Conservation (phyloP, 2,329 filamentous ascomycete genomes). For the Cercospora brassicicola region DNA sequence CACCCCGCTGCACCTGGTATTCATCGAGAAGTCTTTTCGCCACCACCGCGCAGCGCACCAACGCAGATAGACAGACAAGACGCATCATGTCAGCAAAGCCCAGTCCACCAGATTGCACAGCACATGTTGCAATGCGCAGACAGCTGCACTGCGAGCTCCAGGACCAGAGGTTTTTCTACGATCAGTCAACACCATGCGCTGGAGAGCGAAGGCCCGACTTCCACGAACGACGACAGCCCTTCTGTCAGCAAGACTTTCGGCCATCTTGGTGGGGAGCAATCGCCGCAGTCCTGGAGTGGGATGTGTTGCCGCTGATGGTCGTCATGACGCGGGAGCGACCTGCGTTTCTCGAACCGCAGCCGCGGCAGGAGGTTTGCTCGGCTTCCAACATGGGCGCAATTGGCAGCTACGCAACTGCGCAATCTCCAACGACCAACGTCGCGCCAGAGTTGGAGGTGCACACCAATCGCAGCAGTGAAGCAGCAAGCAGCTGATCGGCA, state of each 20-base stretch:
- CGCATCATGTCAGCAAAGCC: background rate
- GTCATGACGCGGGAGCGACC: background rate
- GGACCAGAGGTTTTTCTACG: background rate
- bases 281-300: slow-evolving; percentile 1
- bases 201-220: background rate
- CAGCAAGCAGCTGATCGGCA: background rate
- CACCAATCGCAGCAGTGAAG: background rate
- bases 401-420: background rate
- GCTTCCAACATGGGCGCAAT: background rate
- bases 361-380: background rate
- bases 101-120: background rate
- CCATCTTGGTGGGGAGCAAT: slow-evolving; percentile 7
- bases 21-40: background rate
- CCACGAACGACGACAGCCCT: background rate
- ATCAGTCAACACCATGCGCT: background rate
- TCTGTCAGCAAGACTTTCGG: slow-evolving; percentile 2
- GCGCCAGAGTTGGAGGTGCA: background rate
- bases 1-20: background rate
- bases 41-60: background rate
- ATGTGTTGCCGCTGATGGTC: slow-evolving; percentile 4
- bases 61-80: background rate
- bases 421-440: background rate
- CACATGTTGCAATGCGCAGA: background rate
- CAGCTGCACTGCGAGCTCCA: background rate
- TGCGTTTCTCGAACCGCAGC: background rate